These are phyloP conservation scores for Cucurbita ficifolia DNA, from an alignment of 306 rosid species.

Conservation along the genomic window DNA sequence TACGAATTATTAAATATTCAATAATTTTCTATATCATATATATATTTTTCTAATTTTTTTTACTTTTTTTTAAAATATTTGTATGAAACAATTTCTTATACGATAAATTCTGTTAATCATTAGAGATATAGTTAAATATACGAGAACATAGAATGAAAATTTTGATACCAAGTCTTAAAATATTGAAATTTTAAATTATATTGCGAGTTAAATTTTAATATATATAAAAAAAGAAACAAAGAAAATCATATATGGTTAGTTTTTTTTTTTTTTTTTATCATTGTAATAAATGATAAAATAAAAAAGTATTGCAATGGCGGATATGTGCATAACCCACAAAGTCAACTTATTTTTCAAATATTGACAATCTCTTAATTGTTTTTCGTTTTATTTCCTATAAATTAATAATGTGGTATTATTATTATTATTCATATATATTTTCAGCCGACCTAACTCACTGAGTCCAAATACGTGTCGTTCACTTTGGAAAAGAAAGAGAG, in stretches of 20 bases:
- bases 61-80: too few species aligned
- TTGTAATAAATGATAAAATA: too few species aligned
- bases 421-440: not conserved
- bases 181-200: not conserved
- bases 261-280: too few species aligned
- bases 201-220: not conserved
- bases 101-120: not conserved
- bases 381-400: not conserved
- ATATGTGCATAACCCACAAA: not conserved
- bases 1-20: too few species aligned
- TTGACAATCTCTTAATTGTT: not conserved
- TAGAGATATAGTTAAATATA: not conserved
- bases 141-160: not conserved
- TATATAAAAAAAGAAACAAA: not conserved
- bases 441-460: not conserved
- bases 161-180: not conserved
- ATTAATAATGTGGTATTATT: not conserved
- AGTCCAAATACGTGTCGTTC: conserved; percentile 5
- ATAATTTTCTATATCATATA: too few species aligned
- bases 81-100: not conserved
- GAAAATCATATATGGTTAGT: too few species aligned
- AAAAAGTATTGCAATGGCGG: not conserved
- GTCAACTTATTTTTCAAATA: conserved; percentile 1
- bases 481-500: not conserved
- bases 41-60: too few species aligned